Evolutionary conservation across 257 asterid species (phyloP).

Genomic region (Solanum neorickii): DNA sequence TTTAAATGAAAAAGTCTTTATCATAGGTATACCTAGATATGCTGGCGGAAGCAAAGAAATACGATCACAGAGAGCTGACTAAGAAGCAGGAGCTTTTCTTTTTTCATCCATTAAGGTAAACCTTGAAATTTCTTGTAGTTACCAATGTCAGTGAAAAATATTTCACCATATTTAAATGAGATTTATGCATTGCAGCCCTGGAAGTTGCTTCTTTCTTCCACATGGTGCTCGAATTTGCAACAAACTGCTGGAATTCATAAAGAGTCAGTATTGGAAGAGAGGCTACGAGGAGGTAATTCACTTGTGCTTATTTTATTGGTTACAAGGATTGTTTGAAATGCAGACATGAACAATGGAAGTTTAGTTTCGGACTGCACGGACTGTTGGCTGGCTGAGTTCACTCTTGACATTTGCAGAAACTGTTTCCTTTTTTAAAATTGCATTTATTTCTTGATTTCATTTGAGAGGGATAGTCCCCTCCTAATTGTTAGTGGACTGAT

Average conservation of each 20-base stretch:
- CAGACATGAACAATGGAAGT: background rate
- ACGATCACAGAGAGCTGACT: constrained; percentile 91
- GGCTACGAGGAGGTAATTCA: constrained; percentile 83
- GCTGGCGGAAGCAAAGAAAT: constrained; percentile 96
- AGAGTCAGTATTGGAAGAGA: constrained; percentile 76
- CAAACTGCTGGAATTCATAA: constrained; percentile 72
- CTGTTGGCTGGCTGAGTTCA: background rate
- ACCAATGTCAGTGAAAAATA: background rate
- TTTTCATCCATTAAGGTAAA: constrained; percentile 87
- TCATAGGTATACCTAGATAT: constrained; percentile 74
- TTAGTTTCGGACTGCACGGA: background rate
- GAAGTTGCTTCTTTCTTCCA: constrained; percentile 96
- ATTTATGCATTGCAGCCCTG: constrained; percentile 51
- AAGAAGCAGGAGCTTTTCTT: constrained; percentile 99
- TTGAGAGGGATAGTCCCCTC: background rate
- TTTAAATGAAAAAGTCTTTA: constrained; percentile 5
- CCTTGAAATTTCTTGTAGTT: constrained; percentile 2
- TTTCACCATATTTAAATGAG: background rate
- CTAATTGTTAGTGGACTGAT: background rate
- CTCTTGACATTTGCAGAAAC: background rate
- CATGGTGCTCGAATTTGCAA: constrained; percentile 92
- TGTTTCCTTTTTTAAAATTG: background rate
- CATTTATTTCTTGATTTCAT: background rate
- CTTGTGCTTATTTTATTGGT: background rate
- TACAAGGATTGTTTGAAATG: background rate